These are phyloP conservation scores for Chrysosphaeria jannelii DNA, from an alignment of 2,329 filamentous ascomycete species.

Conservation along the genomic window DNA sequence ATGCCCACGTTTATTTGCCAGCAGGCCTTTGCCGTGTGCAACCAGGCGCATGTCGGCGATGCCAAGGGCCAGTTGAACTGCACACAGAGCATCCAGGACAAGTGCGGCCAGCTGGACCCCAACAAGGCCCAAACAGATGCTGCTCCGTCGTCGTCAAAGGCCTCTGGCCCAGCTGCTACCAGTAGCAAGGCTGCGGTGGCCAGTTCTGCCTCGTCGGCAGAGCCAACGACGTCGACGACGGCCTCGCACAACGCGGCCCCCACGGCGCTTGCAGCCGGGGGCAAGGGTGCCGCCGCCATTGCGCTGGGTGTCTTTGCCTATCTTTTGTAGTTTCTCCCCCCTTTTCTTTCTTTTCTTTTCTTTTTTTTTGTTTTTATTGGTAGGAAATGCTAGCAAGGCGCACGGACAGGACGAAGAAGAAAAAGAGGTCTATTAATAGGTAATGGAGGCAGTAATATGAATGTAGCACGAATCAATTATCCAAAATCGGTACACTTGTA, in stretches of 20 bases:
- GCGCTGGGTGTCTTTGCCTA: slow-evolving; percentile 22
- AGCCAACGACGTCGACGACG: slow-evolving; percentile 4
- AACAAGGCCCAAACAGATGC: slow-evolving; percentile 8
- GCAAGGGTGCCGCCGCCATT: slow-evolving; percentile 13
- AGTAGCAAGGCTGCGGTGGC: slow-evolving; percentile 1
- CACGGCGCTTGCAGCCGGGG: slow-evolving; percentile 8
- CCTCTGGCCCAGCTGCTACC: slow-evolving; percentile 5
- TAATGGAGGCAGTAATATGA: too few relatives aligned
- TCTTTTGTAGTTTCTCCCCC: slow-evolving; percentile 19
- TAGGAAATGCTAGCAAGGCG: too few relatives aligned
- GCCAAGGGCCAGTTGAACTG: slow-evolving; percentile 9
- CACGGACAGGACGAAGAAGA: too few relatives aligned
- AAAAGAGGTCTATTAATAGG: too few relatives aligned
- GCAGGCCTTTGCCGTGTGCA: slow-evolving; percentile 18
- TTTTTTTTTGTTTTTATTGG: not conserved
- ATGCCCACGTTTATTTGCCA: slow-evolving; percentile 23
- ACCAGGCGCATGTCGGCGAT: slow-evolving; percentile 12
- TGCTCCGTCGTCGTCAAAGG: not conserved
- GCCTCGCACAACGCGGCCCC: slow-evolving; percentile 6
- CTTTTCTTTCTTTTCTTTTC: too few relatives aligned
- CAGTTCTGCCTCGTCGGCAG: slow-evolving; percentile 1
- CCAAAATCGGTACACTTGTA: too few relatives aligned
- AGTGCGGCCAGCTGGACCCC: slow-evolving; percentile 16
- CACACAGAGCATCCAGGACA: slow-evolving; percentile 14
- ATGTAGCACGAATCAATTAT: too few relatives aligned